Percentiles rank a stretch among this genome's conserved stretches.
Evolutionary conservation across 2,329 filamentous ascomycete species (phyloP).

Genomic region (Daldinia sp.): DNA sequence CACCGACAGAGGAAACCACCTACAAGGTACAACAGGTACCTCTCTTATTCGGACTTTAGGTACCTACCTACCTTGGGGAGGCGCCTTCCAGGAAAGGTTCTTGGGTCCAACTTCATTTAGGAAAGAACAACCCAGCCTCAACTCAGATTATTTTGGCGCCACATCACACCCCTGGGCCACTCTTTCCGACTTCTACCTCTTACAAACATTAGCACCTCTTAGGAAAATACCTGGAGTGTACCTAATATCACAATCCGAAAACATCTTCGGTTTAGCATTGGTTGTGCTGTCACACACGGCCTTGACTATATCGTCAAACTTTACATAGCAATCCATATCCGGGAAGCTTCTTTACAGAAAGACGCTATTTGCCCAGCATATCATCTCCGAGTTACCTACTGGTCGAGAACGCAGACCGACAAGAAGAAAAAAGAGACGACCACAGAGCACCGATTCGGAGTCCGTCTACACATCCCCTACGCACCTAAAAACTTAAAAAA

Average conservation of each 20-base stretch:
- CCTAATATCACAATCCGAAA: not conserved
- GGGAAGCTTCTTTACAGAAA: not conserved
- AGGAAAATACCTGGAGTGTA: too few relatives aligned
- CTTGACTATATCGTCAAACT: not conserved
- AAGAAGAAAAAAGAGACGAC: not conserved
- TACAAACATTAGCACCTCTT: too few relatives aligned
- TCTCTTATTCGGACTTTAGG: not conserved
- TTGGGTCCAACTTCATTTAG: too few relatives aligned
- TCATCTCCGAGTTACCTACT: not conserved
- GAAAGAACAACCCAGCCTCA: too few relatives aligned
- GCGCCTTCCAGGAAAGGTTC: too few relatives aligned
- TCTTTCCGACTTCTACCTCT: not conserved
- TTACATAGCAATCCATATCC: not conserved
- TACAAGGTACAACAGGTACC: too few relatives aligned
- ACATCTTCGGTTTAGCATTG: not conserved
- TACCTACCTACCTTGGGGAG: too few relatives aligned
- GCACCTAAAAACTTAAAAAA: constrained; percentile 25
- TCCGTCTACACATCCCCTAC: constrained; percentile 25
- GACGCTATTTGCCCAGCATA: not conserved
- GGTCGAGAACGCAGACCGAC: not conserved
- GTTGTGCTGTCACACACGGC: too few relatives aligned
- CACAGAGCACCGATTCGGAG: constrained; percentile 22
- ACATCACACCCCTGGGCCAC: not conserved
- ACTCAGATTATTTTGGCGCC: constrained; percentile 15
- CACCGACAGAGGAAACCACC: too few relatives aligned